These are phyloP conservation scores for Sanguinoderma infundibulare DNA, from an alignment of 1,284 basidiomycete species.

Conservation along the genomic window DNA sequence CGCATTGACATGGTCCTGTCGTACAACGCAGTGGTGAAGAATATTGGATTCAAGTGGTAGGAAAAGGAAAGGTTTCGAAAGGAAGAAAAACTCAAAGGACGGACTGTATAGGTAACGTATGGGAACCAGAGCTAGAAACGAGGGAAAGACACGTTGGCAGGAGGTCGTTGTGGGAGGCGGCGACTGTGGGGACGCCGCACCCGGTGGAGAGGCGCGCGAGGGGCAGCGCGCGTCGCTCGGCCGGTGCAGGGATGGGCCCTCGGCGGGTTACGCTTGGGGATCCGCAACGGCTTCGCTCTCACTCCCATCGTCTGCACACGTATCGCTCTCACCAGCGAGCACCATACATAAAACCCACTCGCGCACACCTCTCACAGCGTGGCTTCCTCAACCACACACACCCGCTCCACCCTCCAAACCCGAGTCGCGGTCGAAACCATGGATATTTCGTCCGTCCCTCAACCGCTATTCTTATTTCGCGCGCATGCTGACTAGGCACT, in stretches of 20 bases:
- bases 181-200: neutral
- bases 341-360: neutral
- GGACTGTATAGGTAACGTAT: neutral
- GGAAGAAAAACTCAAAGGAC: too few relatives aligned
- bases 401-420: neutral
- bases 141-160: slow-evolving; percentile 18
- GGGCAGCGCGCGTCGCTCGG: slow-evolving; percentile 3
- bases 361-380: slow-evolving; percentile 2
- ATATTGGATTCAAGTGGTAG: neutral
- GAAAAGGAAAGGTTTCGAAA: too few relatives aligned
- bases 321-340: slow-evolving; percentile 2
- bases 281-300: neutral
- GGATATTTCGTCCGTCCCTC: slow-evolving; percentile 30
- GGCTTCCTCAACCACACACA: slow-evolving; percentile 1
- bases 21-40: too few relatives aligned
- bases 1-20: too few relatives aligned
- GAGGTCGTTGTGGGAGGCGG: slow-evolving; percentile 14
- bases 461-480: neutral
- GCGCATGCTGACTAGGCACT: slow-evolving; percentile 2
- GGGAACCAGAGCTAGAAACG: neutral
- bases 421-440: slow-evolving; percentile 12
- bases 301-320: slow-evolving; percentile 11
- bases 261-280: too few relatives aligned
- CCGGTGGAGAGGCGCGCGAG: neutral
- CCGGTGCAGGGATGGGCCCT: neutral